phyloP scores from a whole-genome alignment of 768 basidiomycete species.

The Tulasnella sp. region DNA sequence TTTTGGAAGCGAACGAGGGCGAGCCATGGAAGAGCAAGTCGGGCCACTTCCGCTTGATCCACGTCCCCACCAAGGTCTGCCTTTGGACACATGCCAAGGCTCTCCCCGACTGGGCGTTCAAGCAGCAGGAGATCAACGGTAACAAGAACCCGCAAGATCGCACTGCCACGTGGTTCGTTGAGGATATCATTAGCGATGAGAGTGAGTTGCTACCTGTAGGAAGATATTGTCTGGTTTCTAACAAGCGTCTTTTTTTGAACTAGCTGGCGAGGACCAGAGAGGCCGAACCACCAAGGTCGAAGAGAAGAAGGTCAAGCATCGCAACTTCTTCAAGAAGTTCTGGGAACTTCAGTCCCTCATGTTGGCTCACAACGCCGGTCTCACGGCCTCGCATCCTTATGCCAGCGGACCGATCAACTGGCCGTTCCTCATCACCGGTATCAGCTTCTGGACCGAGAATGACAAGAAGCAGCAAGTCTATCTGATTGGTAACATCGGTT shows the following conservation, averaged over 20 bases:
- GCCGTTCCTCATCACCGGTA: slow-evolving; percentile 93
- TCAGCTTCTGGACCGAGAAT: slow-evolving; percentile 95
- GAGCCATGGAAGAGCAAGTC: slow-evolving; percentile 90
- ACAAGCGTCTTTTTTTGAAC: not conserved
- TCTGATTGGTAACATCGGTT: slow-evolving; percentile 84
- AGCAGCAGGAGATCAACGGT: slow-evolving; percentile 96
- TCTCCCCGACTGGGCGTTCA: slow-evolving; percentile 94
- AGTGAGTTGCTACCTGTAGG: slow-evolving; percentile 35
- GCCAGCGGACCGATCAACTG: slow-evolving; percentile 93
- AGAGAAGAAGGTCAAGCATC: slow-evolving; percentile 58
- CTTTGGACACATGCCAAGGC: slow-evolving; percentile 85
- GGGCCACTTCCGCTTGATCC: slow-evolving; percentile 82
- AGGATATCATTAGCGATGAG: slow-evolving; percentile 65
- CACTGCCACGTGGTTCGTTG: slow-evolving; percentile 78
- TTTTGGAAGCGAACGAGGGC: slow-evolving; percentile 63
- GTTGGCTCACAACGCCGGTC: slow-evolving; percentile 97
- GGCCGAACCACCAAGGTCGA: slow-evolving; percentile 42
- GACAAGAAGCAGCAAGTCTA: slow-evolving; percentile 87
- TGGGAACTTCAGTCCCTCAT: slow-evolving; percentile 86
- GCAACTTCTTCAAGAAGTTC: slow-evolving; percentile 94
- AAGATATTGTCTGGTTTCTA: not conserved
- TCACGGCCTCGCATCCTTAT: slow-evolving; percentile 96
- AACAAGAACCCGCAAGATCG: slow-evolving; percentile 83
- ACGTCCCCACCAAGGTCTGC: slow-evolving; percentile 79
- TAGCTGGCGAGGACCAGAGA: slow-evolving; percentile 42